Base-by-base conservation (phyloP, 164 flowering plant genomes). In the Paratinospora sagittata region DNA sequence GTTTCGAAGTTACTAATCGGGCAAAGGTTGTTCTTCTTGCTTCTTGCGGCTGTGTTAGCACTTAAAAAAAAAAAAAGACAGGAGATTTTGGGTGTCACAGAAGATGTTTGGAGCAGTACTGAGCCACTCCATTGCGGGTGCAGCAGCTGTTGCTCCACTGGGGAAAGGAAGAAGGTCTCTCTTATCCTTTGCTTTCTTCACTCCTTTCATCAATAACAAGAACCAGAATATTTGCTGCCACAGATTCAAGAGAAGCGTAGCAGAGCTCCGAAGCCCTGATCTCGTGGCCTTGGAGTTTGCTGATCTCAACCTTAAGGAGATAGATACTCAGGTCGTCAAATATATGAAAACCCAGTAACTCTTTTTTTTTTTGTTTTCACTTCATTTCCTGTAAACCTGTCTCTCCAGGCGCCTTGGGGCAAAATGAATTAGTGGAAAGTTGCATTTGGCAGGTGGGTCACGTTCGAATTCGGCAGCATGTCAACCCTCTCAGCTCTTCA, bases 381-480 rank as follows among this genome's bases (percentile, higher is more conserved):
- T 71, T 17, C 2, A 1, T 49, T 58, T 47, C 27, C 4, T 30
- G 2, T 4, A 30, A 1, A 30, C 34, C 34, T 14, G 57, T 17
- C 27, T 11, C 8, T 52, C 39, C n/a, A 5, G 19, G 21, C 26
- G 13, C 0, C 27, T 34, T 10, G 34, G 34, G 34, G 34, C 14
- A 4, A 55, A 17, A 69, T 13, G 33, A 69, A 57, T 13, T 36
- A 33, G n/a, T 10, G 16, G n/a, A 23, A 23, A 34, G 2, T 55
- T 43, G 24, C 14, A 39, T 33, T 30, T 76, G 83, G 86, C 91
- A 87, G 70, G 77, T 87, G 75, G 96, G 96, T 68, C 90, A 85
- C 74, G 86, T 89, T 70, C 83, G 96, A 70, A 84, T 90, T 70
- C 82, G 98, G 76, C 98, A 90, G 79, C 98, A 93, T 85, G 98